A percentile compares a stretch with the other conserved stretches of the same genome.
Evolutionary conservation across 106 monocot species (phyloP).

Genomic region (Allium sativum): DNA sequence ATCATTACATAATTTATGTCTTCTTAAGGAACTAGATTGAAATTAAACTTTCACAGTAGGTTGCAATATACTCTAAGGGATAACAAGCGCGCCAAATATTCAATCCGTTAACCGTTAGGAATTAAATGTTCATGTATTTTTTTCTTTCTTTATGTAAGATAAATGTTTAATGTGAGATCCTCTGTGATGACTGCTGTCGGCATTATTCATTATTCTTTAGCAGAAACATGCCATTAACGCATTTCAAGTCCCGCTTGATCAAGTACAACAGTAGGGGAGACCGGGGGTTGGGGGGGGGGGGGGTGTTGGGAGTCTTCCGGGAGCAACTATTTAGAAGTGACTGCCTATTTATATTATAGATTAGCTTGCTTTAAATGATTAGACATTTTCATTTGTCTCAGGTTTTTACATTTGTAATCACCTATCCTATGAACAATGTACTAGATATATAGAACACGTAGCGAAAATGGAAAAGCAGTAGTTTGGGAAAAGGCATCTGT

Average conservation of each 20-base stretch:
- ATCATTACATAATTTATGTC: too few relatives aligned
- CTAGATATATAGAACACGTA: slow-evolving; percentile 48
- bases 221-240: slow-evolving; percentile 70
- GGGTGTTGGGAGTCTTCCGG: slow-evolving; percentile 90
- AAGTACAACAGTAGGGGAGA: slow-evolving; percentile 69
- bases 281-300: too few relatives aligned
- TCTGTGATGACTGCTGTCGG: slow-evolving; percentile 22
- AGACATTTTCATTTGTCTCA: slow-evolving; percentile 9
- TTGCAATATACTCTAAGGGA: too few relatives aligned
- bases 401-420: slow-evolving; percentile 90
- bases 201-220: slow-evolving; percentile 93
- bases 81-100: too few relatives aligned
- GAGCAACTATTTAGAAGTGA: slow-evolving; percentile 78
- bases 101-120: too few relatives aligned
- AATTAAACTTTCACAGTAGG: too few relatives aligned
- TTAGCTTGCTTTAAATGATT: slow-evolving; percentile 3
- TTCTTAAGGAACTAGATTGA: too few relatives aligned
- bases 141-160: background rate
- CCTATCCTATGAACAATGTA: slow-evolving; percentile 94
- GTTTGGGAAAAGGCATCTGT: slow-evolving; percentile 93
- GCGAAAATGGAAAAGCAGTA: slow-evolving; percentile 66
- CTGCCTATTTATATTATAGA: background rate
- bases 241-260: slow-evolving; percentile 93
- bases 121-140: too few relatives aligned
- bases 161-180: slow-evolving; percentile 3